Evolutionary conservation across 2,329 filamentous ascomycete species (phyloP).

Genomic region (Laburnicola sp.): DNA sequence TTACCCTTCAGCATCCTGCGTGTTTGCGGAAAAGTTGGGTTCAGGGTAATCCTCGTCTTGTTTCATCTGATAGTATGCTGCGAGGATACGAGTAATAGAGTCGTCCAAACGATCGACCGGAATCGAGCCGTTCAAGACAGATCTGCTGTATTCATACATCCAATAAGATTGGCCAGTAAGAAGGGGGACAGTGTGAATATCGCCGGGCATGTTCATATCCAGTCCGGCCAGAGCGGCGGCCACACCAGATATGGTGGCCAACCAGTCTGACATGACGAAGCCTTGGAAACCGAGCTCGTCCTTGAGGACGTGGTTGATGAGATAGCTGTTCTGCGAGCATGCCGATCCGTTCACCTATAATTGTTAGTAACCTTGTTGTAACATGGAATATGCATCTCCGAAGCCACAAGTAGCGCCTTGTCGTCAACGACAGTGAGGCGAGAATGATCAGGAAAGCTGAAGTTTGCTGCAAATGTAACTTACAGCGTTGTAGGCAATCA

Average conservation of each 20-base stretch:
- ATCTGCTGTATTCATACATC: constrained; percentile 73
- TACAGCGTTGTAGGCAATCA: constrained; percentile 72
- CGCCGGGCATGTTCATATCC: constrained; percentile 79
- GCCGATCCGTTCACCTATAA: constrained; percentile 53
- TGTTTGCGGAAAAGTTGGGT: constrained; percentile 45
- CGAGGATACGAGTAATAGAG: constrained; percentile 82
- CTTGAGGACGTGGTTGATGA: constrained; percentile 82
- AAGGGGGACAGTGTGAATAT: constrained; percentile 57
- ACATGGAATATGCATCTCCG: no score
- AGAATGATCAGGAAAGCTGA: no score
- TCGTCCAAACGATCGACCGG: constrained; percentile 83
- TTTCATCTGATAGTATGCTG: constrained; percentile 74
- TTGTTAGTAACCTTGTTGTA: constrained; percentile 11
- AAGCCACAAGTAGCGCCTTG: no score
- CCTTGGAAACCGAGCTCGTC: constrained; percentile 87
- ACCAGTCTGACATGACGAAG: constrained; percentile 87
- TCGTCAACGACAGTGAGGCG: no score
- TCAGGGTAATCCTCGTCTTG: constrained; percentile 49
- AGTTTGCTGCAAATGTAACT: constrained; percentile 6
- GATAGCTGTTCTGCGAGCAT: constrained; percentile 73
- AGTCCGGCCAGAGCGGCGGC: constrained; percentile 77
- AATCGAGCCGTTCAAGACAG: constrained; percentile 80
- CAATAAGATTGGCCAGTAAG: constrained; percentile 58
- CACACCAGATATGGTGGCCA: constrained; percentile 81
- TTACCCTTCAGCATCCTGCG: constrained; percentile 34